Base-by-base conservation (phyloP, 1,284 basidiomycete species). In the Ustilago tritici region DNA sequence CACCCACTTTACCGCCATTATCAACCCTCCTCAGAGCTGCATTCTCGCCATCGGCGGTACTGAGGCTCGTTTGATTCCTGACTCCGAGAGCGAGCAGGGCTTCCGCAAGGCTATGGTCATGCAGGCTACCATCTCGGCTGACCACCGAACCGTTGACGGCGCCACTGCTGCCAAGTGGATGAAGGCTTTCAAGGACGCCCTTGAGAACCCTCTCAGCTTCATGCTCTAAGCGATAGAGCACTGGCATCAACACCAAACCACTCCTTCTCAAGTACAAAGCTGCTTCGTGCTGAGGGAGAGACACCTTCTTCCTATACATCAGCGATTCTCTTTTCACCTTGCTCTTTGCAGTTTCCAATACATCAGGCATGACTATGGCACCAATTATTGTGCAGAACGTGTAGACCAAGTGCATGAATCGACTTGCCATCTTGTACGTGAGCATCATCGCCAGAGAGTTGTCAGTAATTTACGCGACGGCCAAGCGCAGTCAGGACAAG, bases 1-100 rank as follows among this genome's bases (percentile, higher is more conserved):
- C 63, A 91, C 91, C 66, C 92, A 97, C 88, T 99, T 99, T 88
- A 98, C 95, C 23, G 97, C 97, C 58, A 99, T 99, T 89, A 98
- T 99, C 91, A 99, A 99, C 90, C 91, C 93, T 19, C 97, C 97
- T 41, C 97, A 99, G 88, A 93, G 93, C 72, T 98, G 95, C 88
- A 99, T 99, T 85, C 92, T 99, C 67, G 97, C 97, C 63, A 91
- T 99, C 78, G 95, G 97, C 50, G 90, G 92, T 32, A 95, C 95
- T n/a, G 90, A 92, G 86, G 90, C 93, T 32, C 93, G 92, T 68
- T 88, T 99, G n/a, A 91, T 95, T 19, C 92, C 94, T 54, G 91
- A 93, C 1, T 92, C 94, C 82, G 92, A 93, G 82, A 71, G 66
- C 52, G 94, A 95, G 85, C 95, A 95, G 90, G 92, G 92, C 34